Percentiles rank a stretch among this genome's conserved stretches.
Conservation (phyloP, 2,329 filamentous ascomycete species). For the Trichophyton equinum region DNA sequence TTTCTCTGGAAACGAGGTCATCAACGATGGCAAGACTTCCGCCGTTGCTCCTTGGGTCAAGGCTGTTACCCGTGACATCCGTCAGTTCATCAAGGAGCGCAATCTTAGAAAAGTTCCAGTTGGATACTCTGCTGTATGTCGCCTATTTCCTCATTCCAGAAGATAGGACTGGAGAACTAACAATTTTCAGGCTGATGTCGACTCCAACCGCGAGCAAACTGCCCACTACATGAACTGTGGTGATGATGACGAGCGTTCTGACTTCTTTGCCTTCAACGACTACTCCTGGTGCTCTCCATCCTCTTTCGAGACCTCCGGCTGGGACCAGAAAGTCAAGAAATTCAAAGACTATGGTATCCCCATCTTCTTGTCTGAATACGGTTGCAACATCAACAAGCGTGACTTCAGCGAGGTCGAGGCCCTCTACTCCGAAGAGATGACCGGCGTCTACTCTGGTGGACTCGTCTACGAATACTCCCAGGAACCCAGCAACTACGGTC, state of each 20-base stretch:
- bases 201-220: conserved; percentile 73
- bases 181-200: conserved; percentile 53
- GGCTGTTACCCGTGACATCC: conserved; percentile 65
- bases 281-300: conserved; percentile 66
- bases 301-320: conserved; percentile 63
- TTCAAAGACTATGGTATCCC: conserved; percentile 78
- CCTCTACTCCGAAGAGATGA: conserved; percentile 77
- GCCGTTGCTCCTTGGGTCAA: conserved; percentile 61
- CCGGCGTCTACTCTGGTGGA: conserved; percentile 80
- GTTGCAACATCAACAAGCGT: conserved; percentile 72
- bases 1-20: conserved; percentile 72
- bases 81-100: conserved; percentile 52
- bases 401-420: conserved; percentile 67
- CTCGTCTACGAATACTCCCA: conserved; percentile 90
- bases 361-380: conserved; percentile 90
- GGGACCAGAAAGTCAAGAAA: conserved; percentile 78
- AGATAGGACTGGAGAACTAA: background rate
- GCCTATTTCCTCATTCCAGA: background rate
- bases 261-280: conserved; percentile 85
- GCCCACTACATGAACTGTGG: conserved; percentile 93
- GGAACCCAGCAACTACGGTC: conserved; percentile 66
- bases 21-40: conserved; percentile 57
- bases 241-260: conserved; percentile 65
- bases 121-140: conserved; percentile 48
- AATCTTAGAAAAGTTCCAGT: conserved; percentile 57